Evolutionary conservation across 192 early-diverging fungal genomes (phyloP).

Genomic region (Phlyctochytrium bullatum): DNA sequence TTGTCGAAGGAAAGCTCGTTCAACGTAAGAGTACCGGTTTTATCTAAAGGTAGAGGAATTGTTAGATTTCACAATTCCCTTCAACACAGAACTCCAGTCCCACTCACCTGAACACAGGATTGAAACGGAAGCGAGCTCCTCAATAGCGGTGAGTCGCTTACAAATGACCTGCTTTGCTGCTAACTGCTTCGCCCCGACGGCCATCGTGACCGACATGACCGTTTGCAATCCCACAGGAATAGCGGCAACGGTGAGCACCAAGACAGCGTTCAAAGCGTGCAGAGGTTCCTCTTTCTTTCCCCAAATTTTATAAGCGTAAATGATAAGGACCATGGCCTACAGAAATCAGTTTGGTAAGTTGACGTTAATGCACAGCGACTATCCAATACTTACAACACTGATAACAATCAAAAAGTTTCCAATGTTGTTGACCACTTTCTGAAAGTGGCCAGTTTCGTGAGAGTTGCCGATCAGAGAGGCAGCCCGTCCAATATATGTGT

Average conservation of each 20-base stretch:
- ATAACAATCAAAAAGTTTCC: slow-evolving; percentile 91
- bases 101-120: slow-evolving; percentile 82
- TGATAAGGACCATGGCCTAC: slow-evolving; percentile 57
- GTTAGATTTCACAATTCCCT: no score
- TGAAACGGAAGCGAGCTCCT: slow-evolving; percentile 88
- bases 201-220: slow-evolving; percentile 93
- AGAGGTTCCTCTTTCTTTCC: slow-evolving; percentile 33
- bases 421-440: slow-evolving; percentile 90
- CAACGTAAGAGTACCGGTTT: slow-evolving; percentile 92
- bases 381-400: slow-evolving; percentile 35
- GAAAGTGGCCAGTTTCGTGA: slow-evolving; percentile 93
- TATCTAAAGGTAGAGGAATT: slow-evolving; percentile 49
- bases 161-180: slow-evolving; percentile 90
- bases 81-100: no score
- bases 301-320: slow-evolving; percentile 69
- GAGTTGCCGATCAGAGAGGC: slow-evolving; percentile 89
- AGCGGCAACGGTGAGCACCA: slow-evolving; percentile 91
- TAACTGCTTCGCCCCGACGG: slow-evolving; percentile 81
- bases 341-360: neutral
- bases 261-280: slow-evolving; percentile 57
- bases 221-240: slow-evolving; percentile 92
- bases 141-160: slow-evolving; percentile 90
- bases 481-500: slow-evolving; percentile 95
- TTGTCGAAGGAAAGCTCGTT: slow-evolving; percentile 90
- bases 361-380: neutral